phyloP scores from a whole-genome alignment of 2,329 filamentous ascomycete genomes.

The Rhinocladiella similis region DNA sequence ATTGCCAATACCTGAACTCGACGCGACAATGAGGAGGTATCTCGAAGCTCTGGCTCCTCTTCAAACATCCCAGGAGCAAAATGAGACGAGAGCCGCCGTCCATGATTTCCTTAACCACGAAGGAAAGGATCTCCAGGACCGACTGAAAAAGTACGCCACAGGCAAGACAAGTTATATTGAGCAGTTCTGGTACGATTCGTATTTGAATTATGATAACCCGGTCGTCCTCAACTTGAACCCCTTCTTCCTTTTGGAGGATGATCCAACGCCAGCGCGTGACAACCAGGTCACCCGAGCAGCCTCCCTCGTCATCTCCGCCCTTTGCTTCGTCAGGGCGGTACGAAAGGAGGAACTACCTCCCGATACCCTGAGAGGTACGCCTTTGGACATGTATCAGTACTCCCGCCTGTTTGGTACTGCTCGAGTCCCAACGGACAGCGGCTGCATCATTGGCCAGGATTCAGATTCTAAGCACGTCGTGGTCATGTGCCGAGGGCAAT shows the following conservation, averaged over 20 bases:
- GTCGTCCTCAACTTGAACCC: conserved; percentile 97
- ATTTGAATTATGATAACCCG: conserved; percentile 95
- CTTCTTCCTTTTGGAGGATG: conserved; percentile 96
- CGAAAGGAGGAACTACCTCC: conserved; percentile 89
- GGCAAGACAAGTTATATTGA: conserved; percentile 96
- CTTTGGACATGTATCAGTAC: conserved; percentile 98
- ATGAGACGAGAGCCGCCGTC: conserved; percentile 77
- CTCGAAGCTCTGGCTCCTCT: conserved; percentile 76
- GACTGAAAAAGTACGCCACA: conserved; percentile 83
- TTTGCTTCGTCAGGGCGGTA: conserved; percentile 91
- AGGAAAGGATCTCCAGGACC: conserved; percentile 82
- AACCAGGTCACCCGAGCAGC: conserved; percentile 95
- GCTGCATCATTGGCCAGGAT: conserved; percentile 94
- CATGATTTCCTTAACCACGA: conserved; percentile 79
- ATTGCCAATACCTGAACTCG: conserved; percentile 87
- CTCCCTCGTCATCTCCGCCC: conserved; percentile 83
- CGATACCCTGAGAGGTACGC: conserved; percentile 78
- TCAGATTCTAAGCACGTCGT: conserved; percentile 90
- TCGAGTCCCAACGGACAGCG: conserved; percentile 87
- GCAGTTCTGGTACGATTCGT: conserved; percentile 99
- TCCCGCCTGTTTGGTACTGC: conserved; percentile 93
- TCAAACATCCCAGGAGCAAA: conserved; percentile 77
- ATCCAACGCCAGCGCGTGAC: conserved; percentile 92
- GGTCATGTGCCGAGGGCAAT: conserved; percentile 89
- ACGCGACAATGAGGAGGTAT: conserved; percentile 75